phyloP scores from a whole-genome alignment of 768 basidiomycete species.

The Mycena vulgaris region DNA sequence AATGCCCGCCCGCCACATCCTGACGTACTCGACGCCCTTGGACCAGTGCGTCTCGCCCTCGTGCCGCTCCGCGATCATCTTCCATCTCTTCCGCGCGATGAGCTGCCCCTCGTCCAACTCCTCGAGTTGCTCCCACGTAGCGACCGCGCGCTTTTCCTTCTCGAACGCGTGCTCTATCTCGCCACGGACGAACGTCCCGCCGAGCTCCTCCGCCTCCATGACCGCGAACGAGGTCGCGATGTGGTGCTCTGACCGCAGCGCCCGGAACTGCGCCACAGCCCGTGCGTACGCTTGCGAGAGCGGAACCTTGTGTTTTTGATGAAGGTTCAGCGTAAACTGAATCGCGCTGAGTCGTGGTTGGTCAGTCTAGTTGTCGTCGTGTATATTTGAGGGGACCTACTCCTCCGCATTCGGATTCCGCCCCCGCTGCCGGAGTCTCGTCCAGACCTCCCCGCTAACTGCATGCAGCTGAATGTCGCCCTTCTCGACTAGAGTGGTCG shows the following conservation, averaged over 20 bases:
- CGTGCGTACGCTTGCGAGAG: conserved; percentile 86
- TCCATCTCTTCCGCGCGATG: conserved; percentile 84
- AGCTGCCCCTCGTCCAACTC: conserved; percentile 72
- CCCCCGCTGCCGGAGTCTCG: conserved; percentile 83
- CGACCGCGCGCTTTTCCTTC: conserved; percentile 73
- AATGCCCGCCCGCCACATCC: conserved; percentile 79
- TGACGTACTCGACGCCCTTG: conserved; percentile 80
- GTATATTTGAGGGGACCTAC: conserved; percentile 64
- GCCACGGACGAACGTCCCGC: conserved; percentile 72
- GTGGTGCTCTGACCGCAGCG: conserved; percentile 88
- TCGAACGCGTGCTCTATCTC: conserved; percentile 74
- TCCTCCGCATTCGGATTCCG: conserved; percentile 91
- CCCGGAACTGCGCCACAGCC: conserved; percentile 89
- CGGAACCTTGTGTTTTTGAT: conserved; percentile 72
- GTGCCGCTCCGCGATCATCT: conserved; percentile 69
- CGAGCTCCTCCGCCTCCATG: conserved; percentile 85
- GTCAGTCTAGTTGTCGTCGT: conserved; percentile 27
- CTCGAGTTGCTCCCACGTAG: conserved; percentile 70
- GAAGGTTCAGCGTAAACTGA: conserved; percentile 84
- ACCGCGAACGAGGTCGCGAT: conserved; percentile 82
- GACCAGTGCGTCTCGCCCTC: conserved; percentile 72
- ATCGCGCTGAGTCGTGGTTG: conserved; percentile 79
- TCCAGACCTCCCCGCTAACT: conserved; percentile 78
- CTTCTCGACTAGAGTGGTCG: conserved; percentile 82
- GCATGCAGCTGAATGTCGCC: conserved; percentile 71